Percentiles rank a stretch among this genome's conserved stretches.
phyloP scores from a whole-genome alignment of 2,329 filamentous ascomycete genomes.

The Nemania sp. region DNA sequence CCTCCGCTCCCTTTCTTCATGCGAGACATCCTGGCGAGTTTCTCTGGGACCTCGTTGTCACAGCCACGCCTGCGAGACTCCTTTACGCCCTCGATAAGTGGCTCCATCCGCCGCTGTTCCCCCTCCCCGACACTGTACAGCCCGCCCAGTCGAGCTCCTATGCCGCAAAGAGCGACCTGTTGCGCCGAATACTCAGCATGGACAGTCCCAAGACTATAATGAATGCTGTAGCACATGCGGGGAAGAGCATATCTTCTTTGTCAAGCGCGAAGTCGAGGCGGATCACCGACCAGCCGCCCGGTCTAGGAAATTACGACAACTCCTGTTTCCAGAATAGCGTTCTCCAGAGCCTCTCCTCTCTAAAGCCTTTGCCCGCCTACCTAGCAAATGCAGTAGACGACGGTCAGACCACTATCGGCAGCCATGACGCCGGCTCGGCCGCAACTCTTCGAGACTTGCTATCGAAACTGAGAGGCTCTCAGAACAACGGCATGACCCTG shows the following conservation, averaged over 20 bases:
- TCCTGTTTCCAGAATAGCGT: slow-evolving; percentile 98
- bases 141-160: slow-evolving; percentile 47
- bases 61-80: slow-evolving; percentile 57
- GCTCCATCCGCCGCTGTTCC: slow-evolving; percentile 52
- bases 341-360: slow-evolving; percentile 78
- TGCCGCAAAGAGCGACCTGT: slow-evolving; percentile 65
- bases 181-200: slow-evolving; percentile 65
- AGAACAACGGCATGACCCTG: slow-evolving; percentile 73
- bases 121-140: slow-evolving; percentile 42
- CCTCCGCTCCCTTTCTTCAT: slow-evolving; percentile 32
- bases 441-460: slow-evolving; percentile 67
- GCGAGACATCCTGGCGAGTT: slow-evolving; percentile 48
- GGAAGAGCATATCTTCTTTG: slow-evolving; percentile 58
- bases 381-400: slow-evolving; percentile 52
- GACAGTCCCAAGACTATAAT: slow-evolving; percentile 57
- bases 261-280: slow-evolving; percentile 51
- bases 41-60: slow-evolving; percentile 64
- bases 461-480: slow-evolving; percentile 66
- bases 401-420: slow-evolving; percentile 29
- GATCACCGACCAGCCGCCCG: slow-evolving; percentile 56
- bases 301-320: slow-evolving; percentile 89
- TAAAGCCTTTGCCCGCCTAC: slow-evolving; percentile 70
- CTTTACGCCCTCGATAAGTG: slow-evolving; percentile 61
- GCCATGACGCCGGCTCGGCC: slow-evolving; percentile 44
- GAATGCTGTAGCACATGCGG: slow-evolving; percentile 59